phyloP scores from a whole-genome alignment of 768 basidiomycete species.

The Clavaria fumosa region DNA sequence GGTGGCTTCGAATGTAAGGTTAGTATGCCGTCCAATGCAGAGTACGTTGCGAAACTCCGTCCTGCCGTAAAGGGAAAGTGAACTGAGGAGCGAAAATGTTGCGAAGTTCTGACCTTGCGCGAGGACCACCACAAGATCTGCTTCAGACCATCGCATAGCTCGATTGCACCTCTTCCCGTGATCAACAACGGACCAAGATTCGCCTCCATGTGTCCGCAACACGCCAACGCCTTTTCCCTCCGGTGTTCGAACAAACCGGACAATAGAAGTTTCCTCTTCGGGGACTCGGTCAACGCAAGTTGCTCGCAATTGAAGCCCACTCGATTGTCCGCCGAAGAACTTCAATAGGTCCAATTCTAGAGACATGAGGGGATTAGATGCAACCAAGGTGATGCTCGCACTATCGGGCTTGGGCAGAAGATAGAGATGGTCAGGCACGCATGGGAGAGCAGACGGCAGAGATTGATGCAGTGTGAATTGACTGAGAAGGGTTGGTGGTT shows the following conservation, averaged over 20 bases:
- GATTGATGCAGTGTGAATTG: conserved; percentile 62
- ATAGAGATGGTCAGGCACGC: conserved; percentile 33
- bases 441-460: conserved; percentile 30
- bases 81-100: neutral
- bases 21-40: conserved; percentile 27
- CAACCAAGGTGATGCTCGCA: conserved; percentile 38
- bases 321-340: conserved; percentile 46
- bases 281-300: conserved; percentile 24
- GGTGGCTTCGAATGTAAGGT: conserved; percentile 39
- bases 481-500: conserved; percentile 70
- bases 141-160: conserved; percentile 35
- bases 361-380: conserved; percentile 48
- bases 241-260: conserved; percentile 58
- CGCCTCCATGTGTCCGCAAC: conserved; percentile 42
- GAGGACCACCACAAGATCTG: conserved; percentile 58
- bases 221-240: conserved; percentile 65
- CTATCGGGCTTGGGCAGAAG: conserved; percentile 33
- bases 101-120: conserved; percentile 35
- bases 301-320: conserved; percentile 33
- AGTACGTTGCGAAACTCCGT: conserved; percentile 42
- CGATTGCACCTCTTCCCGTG: conserved; percentile 33
- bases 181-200: conserved; percentile 43
- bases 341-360: conserved; percentile 40
- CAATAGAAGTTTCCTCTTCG: conserved; percentile 37
- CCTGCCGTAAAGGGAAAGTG: conserved; percentile 22